Base-by-base conservation (phyloP, 1,284 basidiomycete species). In the Apiotrichum montevideense region DNA sequence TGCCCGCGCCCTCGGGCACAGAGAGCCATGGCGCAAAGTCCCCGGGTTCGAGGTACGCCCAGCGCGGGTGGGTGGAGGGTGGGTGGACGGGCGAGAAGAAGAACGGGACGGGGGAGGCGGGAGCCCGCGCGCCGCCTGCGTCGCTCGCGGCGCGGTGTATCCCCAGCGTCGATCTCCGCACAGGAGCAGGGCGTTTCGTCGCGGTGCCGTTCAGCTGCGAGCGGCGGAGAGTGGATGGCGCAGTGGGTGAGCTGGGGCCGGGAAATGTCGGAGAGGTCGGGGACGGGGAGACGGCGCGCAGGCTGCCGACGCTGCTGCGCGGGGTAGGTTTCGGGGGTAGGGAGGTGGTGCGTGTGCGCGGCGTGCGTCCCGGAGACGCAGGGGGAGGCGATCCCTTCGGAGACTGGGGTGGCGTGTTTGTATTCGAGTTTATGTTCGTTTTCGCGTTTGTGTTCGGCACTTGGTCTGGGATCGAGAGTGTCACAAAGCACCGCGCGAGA, bases 11-110 rank as follows among this genome's bases (percentile, higher is more conserved):
- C 40, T 72, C 66, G 9, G 54, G 55, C 0, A 57, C 61, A 0
- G 54, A 65, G 39, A 75, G 50, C 77, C 76, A 78, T 3, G 64
- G 47, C 1, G 72, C 77, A 53, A 76, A 72, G 54, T 78, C 77
- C 8, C 67, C 65, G 0, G 61, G 40, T 35, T 68, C 62, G 10
- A 78, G 59, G 6, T 62, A 57, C 1, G 64, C 46, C 55, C 73
- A 77, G 6, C 70, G 63, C 2, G 77, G 77, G 50, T 75, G 59
- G 0, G 71, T 72, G 1, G 73, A 73, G 1, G 72, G 71, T 1
- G 48, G 54, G 56, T 77, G 75, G 2, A 76, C 67, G 0, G 70
- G 63, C 0, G 75, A 77, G 51, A 78, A 66, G 63, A 68, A 77
- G 64, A 78, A 78, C 8, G 76, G 75, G 13, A 70, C 55, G 14